Base-by-base conservation (phyloP, 2,329 filamentous ascomycete species). In the Epichloe brachyelytri region DNA sequence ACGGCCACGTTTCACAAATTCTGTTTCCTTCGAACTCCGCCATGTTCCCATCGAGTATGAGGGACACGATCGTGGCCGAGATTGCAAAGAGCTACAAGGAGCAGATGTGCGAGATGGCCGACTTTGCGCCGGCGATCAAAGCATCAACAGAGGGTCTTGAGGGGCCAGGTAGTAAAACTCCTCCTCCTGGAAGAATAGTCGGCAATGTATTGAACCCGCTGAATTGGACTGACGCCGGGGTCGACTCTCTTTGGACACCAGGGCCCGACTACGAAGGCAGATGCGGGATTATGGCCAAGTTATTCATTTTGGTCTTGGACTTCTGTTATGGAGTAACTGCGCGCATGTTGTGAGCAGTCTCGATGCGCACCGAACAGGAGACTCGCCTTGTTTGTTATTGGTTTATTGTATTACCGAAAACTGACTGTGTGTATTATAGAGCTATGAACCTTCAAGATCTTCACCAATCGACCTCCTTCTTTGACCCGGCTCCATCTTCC, bases 1-100 rank as follows among this genome's bases (percentile, higher is more conserved):
- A 49, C 3, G 61, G 56, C 8, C 55, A 55, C 5, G 63, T 61
- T 50, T 50, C 63, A 2, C 62, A 65, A 50, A 66, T 64, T 39
- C 52, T 63, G 49, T 52, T 55, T 3, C 39, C 58, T 8, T 30
- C 17, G 5, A 20, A 40, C 17, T 52, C 40, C 41, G 54, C 52
- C 6, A 51, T 51, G 12, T 64, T 54, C 49, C 56, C 56, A 1
- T 54, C 55, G 15, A 50, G 63, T 4, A 57, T 36, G 41, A 63
- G 43, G 38, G 55, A 15, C 57, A 62, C 39, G 53, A 59, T 34
- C 22, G 53, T 69, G 3, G 61, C 60, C 2, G 51, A 51, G 10
- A 59, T 63, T 2, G 68, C 67, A 2, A 43, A n/a, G 11, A 14
- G 5, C 15, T 46, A 49, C 36, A 44, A 34, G 3, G 45, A 48